Conservation (phyloP, 2,329 filamentous ascomycete species). For the Aspergillus fumigatiaffinis region DNA sequence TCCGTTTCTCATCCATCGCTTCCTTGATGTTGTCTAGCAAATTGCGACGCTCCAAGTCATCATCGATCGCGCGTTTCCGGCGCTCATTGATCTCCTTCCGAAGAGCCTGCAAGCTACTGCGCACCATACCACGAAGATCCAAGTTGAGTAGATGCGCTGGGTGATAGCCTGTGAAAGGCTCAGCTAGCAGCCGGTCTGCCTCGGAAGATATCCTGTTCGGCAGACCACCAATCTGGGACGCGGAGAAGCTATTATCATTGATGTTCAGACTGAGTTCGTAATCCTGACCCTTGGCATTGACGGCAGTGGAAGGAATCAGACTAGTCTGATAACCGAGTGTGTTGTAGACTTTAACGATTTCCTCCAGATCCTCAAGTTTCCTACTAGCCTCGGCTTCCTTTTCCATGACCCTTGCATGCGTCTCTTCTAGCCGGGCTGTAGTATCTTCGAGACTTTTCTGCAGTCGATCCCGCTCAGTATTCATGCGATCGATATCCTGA, state of each 20-base stretch:
- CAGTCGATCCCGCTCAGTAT: conserved; percentile 87
- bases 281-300: conserved; percentile 78
- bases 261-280: conserved; percentile 84
- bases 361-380: conserved; percentile 89
- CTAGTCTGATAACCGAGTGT: conserved; percentile 90
- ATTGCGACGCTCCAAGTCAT: conserved; percentile 92
- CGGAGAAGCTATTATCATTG: conserved; percentile 74
- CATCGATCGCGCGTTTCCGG: conserved; percentile 74
- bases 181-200: conserved; percentile 74
- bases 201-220: conserved; percentile 48
- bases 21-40: conserved; percentile 92
- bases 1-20: conserved; percentile 90
- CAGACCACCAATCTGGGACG: conserved; percentile 52
- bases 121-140: conserved; percentile 78
- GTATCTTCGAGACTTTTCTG: conserved; percentile 81
- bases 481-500: conserved; percentile 99
- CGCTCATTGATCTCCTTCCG: conserved; percentile 92
- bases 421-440: conserved; percentile 72
- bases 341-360: conserved; percentile 86
- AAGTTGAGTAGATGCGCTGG: conserved; percentile 83
- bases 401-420: conserved; percentile 75
- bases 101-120: conserved; percentile 70
- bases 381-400: conserved; percentile 82
- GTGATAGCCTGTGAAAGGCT: conserved; percentile 81
- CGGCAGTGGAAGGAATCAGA: conserved; percentile 77